Evolutionary conservation across 129 eudicot species (phyloP), one percentile per base, ranked within the genome.

Genomic region (Pseudognaphalium luteoalbum): DNA sequence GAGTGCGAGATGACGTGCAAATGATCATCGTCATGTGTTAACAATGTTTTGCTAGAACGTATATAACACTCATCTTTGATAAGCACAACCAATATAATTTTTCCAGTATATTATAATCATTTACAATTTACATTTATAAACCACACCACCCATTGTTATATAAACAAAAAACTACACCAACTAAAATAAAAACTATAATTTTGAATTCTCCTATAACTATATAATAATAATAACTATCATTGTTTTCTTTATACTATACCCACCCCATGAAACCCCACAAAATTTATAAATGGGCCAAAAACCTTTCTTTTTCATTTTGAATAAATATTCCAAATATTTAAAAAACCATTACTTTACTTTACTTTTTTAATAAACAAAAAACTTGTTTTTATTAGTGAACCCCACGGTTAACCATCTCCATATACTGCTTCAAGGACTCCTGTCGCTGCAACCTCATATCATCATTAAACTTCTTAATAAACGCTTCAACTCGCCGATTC

Each of bases 381-480:
- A 44, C 1, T 71, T 62, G 7, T 47, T 80, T 73, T 58, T 4
- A 33, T 72, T 73, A 86, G 16, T 73, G 85, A 61, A 82, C 76
- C 64, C 88, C 91, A 57, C 88, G 88, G 39, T 83, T 90, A 1
- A 92, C 83, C 94, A 84, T 92, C 76, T 86, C 91, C 88, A 50
- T 81, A 76, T 86, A 88, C 77, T 83, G 87, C 14, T 90, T 75
- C 68, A 92, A 25, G 8, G 98, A 92, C 76, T 90, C 86, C 50
- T 90, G 94, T 77, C 98, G 76, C 76, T 92, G 98, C 90, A 92
- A 50, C 83, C 88, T 84, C 97, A 92, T 92, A 3, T 92, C 97
- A 72, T 92, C 93, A 33, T 89, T 92, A 61, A 92, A 84, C 82
- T 92, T 92, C 68, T 80, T 83, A 21, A 92, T 92, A 57, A 92